A percentile compares a stretch with the other conserved stretches of the same genome.
Evolutionary conservation across 140 eudicot genomes (phyloP).

Genomic region (Stevia rebaudiana): DNA sequence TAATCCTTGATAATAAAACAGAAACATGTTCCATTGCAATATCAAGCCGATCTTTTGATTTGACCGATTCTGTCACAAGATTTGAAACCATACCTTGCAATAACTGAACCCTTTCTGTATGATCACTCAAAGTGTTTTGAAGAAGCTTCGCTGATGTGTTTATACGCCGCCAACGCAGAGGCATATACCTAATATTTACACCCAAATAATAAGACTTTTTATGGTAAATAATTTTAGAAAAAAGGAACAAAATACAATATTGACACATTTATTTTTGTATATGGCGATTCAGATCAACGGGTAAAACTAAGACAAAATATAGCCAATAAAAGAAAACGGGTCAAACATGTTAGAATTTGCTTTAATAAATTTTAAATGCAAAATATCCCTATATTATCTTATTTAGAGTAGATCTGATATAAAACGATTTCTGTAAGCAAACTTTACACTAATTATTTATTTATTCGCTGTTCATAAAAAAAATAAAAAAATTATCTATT

Average conservation of each 20-base stretch:
- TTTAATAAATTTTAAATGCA: background rate
- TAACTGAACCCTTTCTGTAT: conserved; percentile 65
- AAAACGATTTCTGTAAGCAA: background rate
- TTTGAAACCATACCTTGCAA: conserved; percentile 81
- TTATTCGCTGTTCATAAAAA: too few relatives aligned
- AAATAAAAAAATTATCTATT: background rate
- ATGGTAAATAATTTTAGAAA: background rate
- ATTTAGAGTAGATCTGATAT: background rate
- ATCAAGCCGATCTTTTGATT: conserved; percentile 80
- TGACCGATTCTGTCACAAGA: conserved; percentile 73
- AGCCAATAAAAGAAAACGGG: background rate
- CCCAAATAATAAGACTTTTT: conserved; percentile 1
- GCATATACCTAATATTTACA: conserved; percentile 49
- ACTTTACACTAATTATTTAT: background rate
- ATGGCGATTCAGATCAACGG: background rate
- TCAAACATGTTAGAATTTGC: background rate
- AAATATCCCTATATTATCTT: background rate
- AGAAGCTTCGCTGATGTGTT: conserved; percentile 44
- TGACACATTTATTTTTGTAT: background rate
- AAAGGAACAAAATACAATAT: background rate
- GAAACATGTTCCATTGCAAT: conserved; percentile 81
- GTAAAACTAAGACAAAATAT: background rate
- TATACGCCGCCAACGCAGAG: conserved; percentile 74
- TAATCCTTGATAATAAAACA: conserved; percentile 57
- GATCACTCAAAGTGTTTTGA: conserved; percentile 48